A percentile compares a stretch with the other conserved stretches of the same genome.
phyloP scores from a whole-genome alignment of 1,284 basidiomycete genomes.

The Moesziomyces sp. region DNA sequence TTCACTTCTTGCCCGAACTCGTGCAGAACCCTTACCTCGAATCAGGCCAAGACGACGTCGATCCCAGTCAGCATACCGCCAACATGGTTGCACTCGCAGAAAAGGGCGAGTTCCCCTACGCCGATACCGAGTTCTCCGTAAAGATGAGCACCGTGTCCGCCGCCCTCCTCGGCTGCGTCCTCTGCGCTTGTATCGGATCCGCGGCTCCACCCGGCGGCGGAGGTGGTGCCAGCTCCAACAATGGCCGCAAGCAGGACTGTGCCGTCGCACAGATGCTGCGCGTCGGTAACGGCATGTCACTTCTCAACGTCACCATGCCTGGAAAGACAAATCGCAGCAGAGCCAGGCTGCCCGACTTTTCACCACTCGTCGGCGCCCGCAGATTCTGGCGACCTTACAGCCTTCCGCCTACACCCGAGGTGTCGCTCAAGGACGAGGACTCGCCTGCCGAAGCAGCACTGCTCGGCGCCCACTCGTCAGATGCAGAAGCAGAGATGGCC shows the following conservation, averaged over 20 bases:
- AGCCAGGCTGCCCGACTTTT: conserved; percentile 55
- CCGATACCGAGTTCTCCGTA: conserved; percentile 54
- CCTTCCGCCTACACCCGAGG: conserved; percentile 48
- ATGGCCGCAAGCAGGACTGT: conserved; percentile 63
- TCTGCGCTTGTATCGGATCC: conserved; percentile 64
- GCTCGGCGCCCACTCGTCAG: conserved; percentile 11
- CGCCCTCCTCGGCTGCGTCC: conserved; percentile 55
- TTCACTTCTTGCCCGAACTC: conserved; percentile 82
- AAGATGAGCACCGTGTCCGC: conserved; percentile 62
- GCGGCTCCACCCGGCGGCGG: conserved; percentile 58
- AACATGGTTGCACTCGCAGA: conserved; percentile 51
- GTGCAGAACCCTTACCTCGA: conserved; percentile 70
- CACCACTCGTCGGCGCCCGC: conserved; percentile 58
- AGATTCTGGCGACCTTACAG: conserved; percentile 52
- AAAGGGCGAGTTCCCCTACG: conserved; percentile 64
- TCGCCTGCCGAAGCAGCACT: conserved; percentile 14
- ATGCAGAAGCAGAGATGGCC: conserved; percentile 22
- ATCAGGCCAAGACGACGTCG: conserved; percentile 18
- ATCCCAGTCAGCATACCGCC: conserved; percentile 41
- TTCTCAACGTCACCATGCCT: conserved; percentile 59
- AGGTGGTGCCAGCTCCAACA: conserved; percentile 57
- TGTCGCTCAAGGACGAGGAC: conserved; percentile 22
- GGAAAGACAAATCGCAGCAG: conserved; percentile 45
- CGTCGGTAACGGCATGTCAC: conserved; percentile 63
- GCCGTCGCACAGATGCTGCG: conserved; percentile 67